Percentiles rank a stretch among this genome's conserved stretches.
These are phyloP conservation scores for Nakaseomyces sp. DNA, from an alignment of 1,139 yeast genomes.

Conservation along the genomic window DNA sequence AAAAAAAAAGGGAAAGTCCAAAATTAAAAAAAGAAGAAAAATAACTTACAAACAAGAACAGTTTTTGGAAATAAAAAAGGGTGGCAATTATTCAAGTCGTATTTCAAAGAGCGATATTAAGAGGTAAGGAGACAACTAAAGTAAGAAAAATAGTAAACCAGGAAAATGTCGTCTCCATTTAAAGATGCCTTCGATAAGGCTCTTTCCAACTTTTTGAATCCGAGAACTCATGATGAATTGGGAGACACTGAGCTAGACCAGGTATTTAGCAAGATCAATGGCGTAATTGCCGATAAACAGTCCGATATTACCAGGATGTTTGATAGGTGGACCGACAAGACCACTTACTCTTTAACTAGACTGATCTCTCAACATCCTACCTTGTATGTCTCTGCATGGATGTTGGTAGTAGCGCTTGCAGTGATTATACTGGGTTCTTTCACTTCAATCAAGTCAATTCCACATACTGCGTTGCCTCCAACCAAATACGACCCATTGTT, in stretches of 20 bases:
- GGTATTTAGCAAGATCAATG: neutral
- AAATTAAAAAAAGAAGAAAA: too few relatives aligned
- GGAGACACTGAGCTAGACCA: neutral
- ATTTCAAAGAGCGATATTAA: too few relatives aligned
- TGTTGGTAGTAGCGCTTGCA: slow-evolving; percentile 1
- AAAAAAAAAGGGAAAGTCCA: too few relatives aligned
- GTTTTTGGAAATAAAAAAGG: too few relatives aligned
- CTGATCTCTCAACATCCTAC: neutral
- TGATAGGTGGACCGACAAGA: slow-evolving; percentile 3
- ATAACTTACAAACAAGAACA: too few relatives aligned
- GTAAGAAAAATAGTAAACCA: too few relatives aligned
- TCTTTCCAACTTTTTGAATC: neutral
- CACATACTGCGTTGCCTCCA: slow-evolving; percentile 25
- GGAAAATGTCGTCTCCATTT: slow-evolving; percentile 3
- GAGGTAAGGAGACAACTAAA: too few relatives aligned
- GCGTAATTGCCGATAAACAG: neutral
- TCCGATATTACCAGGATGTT: slow-evolving; percentile 1
- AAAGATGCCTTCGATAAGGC: slow-evolving; percentile 1
- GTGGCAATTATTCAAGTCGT: too few relatives aligned
- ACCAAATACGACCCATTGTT: slow-evolving; percentile 19
- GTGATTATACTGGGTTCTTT: slow-evolving; percentile 17
- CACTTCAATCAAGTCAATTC: slow-evolving; percentile 19
- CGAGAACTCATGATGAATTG: neutral
- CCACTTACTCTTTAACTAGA: neutral
- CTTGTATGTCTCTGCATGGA: slow-evolving; percentile 1